These are phyloP conservation scores for Neoboletus subvelutipes DNA, from an alignment of 768 basidiomycete species.

Conservation along the genomic window DNA sequence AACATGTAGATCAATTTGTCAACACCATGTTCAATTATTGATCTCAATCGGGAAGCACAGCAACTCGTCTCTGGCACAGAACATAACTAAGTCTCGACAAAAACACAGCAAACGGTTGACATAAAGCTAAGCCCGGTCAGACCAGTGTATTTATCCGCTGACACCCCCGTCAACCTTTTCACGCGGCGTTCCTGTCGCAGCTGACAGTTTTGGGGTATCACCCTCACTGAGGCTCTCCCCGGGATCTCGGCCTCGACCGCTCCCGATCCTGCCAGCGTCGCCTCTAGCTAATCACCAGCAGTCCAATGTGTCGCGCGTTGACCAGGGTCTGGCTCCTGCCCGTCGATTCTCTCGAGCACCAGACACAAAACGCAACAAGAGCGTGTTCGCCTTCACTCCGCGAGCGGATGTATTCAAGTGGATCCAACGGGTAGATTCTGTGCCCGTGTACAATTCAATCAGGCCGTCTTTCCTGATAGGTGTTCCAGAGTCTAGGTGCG, in stretches of 20 bases:
- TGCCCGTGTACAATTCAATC: conserved; percentile 4
- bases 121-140: conserved; percentile 21
- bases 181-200: conserved; percentile 20
- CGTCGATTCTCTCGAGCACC: conserved; percentile 10
- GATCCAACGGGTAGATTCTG: conserved; percentile 8
- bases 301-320: conserved; percentile 8
- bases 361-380: conserved; percentile 10
- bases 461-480: background rate
- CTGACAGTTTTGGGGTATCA: conserved; percentile 36
- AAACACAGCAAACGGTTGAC: conserved; percentile 20
- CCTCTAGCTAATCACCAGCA: conserved; percentile 11
- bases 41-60: conserved; percentile 11
- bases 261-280: background rate
- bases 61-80: background rate
- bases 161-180: conserved; percentile 14
- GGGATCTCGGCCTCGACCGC: background rate
- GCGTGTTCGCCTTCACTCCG: conserved; percentile 21
- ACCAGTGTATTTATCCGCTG: conserved; percentile 11
- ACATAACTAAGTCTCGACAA: conserved; percentile 9
- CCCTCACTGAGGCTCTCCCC: conserved; percentile 14
- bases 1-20: conserved; percentile 18
- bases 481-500: conserved; percentile 6
- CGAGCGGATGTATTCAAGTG: conserved; percentile 11
- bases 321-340: conserved; percentile 18
- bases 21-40: background rate